These are phyloP conservation scores for Aspergillus sp. DNA, from an alignment of 2,329 filamentous ascomycete genomes.

Conservation along the genomic window DNA sequence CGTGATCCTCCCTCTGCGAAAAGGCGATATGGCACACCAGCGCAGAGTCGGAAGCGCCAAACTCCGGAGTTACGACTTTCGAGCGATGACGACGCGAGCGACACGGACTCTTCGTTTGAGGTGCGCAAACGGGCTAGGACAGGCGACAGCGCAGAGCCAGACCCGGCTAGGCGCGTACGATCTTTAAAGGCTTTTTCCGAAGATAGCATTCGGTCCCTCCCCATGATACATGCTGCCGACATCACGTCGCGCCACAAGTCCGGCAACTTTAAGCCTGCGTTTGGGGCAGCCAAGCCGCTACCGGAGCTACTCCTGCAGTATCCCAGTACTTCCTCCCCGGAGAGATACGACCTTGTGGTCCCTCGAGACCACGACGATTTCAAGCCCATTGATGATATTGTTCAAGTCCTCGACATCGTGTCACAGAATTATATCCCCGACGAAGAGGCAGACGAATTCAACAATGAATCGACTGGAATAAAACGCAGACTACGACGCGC, in stretches of 20 bases:
- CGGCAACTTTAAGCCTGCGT: constrained; percentile 55
- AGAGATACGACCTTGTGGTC: constrained; percentile 75
- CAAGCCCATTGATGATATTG: constrained; percentile 66
- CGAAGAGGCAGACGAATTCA: constrained; percentile 66
- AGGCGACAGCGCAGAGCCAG: constrained; percentile 45
- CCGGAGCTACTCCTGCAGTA: constrained; percentile 73
- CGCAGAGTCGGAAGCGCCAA: constrained; percentile 38
- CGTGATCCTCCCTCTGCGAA: constrained; percentile 31
- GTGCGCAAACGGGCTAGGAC: constrained; percentile 46
- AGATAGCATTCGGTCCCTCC: constrained; percentile 37
- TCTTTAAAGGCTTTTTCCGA: constrained; percentile 49
- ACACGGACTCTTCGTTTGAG: constrained; percentile 44
- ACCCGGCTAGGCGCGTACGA: constrained; percentile 47
- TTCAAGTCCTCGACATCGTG: constrained; percentile 68
- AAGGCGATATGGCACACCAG: constrained; percentile 33
- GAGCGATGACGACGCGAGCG: constrained; percentile 46
- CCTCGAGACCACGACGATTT: constrained; percentile 79
- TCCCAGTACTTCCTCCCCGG: constrained; percentile 69
- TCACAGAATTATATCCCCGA: constrained; percentile 76
- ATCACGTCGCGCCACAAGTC: constrained; percentile 48
- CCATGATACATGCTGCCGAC: constrained; percentile 53
- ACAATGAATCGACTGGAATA: constrained; percentile 71
- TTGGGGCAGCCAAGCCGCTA: constrained; percentile 47
- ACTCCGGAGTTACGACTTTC: constrained; percentile 43
- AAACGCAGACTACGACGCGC: constrained; percentile 76